Percentiles rank a stretch among this genome's conserved stretches.
Evolutionary conservation across 1,139 yeast species (phyloP).

Genomic region (Sugiyamaella sp.): DNA sequence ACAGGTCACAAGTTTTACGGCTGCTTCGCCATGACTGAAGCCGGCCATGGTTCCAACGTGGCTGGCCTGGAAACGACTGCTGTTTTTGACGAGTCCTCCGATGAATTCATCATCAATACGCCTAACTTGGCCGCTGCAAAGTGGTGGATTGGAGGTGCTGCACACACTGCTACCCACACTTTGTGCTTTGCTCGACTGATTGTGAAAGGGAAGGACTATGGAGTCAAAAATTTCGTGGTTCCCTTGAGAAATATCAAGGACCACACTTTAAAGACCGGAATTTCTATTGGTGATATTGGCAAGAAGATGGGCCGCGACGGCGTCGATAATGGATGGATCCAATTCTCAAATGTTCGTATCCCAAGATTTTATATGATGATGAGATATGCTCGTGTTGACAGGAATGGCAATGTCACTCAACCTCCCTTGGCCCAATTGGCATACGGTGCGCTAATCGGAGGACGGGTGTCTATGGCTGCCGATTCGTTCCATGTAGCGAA

Average conservation of each 20-base stretch:
- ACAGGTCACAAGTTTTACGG: conserved; percentile 72
- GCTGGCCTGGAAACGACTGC: conserved; percentile 95
- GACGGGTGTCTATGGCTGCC: conserved; percentile 85
- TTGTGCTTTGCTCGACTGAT: conserved; percentile 80
- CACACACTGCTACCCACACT: conserved; percentile 87
- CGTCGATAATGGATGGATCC: conserved; percentile 91
- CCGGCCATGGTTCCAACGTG: conserved; percentile 93
- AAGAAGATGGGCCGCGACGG: conserved; percentile 87
- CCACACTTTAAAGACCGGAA: conserved; percentile 75
- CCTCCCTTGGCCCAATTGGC: conserved; percentile 86
- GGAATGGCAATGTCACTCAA: conserved; percentile 63
- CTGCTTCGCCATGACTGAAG: conserved; percentile 92
- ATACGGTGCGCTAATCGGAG: conserved; percentile 83
- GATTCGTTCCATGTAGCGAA: conserved; percentile 84
- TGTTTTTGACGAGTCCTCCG: conserved; percentile 64
- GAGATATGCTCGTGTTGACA: conserved; percentile 73
- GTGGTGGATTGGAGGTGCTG: conserved; percentile 99
- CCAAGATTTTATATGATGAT: conserved; percentile 85
- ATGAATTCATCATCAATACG: conserved; percentile 75
- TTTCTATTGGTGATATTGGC: conserved; percentile 88
- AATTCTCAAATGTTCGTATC: conserved; percentile 76
- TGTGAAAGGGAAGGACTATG: conserved; percentile 81
- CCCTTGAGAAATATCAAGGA: conserved; percentile 73
- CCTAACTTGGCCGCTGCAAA: conserved; percentile 88
- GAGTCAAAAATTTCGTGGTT: conserved; percentile 88